These are phyloP conservation scores for Phoma sp. DNA, from an alignment of 2,329 filamentous ascomycete species.

Conservation along the genomic window DNA sequence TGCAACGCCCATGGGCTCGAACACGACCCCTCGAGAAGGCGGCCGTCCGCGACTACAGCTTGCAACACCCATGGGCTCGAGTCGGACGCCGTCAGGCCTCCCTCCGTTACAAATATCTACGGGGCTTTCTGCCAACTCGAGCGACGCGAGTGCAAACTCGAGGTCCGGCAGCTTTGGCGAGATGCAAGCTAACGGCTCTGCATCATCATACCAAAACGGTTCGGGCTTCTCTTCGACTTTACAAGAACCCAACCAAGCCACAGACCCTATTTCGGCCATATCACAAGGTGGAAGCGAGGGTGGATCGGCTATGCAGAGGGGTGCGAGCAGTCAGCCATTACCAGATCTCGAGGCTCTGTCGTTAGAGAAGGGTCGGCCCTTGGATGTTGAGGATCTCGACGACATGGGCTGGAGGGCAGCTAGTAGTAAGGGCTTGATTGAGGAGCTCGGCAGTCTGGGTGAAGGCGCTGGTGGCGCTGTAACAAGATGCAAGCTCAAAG, in stretches of 20 bases:
- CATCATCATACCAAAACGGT: constrained; percentile 79
- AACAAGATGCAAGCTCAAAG: constrained; percentile 85
- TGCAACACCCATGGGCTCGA: constrained; percentile 88
- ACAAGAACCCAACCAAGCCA: constrained; percentile 64
- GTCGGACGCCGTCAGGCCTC: constrained; percentile 69
- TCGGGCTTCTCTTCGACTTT: constrained; percentile 76
- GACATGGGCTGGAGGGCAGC: constrained; percentile 95
- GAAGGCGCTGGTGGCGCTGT: constrained; percentile 97
- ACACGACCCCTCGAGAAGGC: constrained; percentile 73
- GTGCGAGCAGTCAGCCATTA: constrained; percentile 78
- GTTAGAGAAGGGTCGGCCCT: constrained; percentile 78
- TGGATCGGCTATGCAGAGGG: constrained; percentile 74
- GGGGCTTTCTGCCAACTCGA: constrained; percentile 71
- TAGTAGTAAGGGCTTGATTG: constrained; percentile 84
- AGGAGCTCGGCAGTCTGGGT: constrained; percentile 86
- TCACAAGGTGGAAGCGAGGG: constrained; percentile 77
- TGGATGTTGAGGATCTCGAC: constrained; percentile 93
- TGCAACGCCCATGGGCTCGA: constrained; percentile 86
- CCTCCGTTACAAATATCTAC: constrained; percentile 61
- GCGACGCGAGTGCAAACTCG: constrained; percentile 81
- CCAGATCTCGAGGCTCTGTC: constrained; percentile 80
- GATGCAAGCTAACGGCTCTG: constrained; percentile 78
- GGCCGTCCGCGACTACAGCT: constrained; percentile 77
- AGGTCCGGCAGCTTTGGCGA: constrained; percentile 86
- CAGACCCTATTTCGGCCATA: constrained; percentile 87